These are phyloP conservation scores for Fraxinus greggii DNA, from an alignment of 305 asterid species.

Conservation along the genomic window DNA sequence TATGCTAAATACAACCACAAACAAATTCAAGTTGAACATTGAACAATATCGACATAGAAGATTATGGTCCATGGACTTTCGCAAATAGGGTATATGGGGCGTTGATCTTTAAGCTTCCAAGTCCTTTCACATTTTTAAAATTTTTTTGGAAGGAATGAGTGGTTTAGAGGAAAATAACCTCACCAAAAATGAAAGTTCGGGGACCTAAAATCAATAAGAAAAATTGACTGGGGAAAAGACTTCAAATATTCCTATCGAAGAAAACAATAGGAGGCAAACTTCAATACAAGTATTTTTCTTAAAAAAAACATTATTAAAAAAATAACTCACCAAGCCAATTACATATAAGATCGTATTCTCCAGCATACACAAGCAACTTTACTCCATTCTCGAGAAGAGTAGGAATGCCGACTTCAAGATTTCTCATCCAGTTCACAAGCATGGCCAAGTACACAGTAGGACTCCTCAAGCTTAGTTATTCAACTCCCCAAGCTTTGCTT, in stretches of 20 bases:
- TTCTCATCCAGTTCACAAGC: constrained; percentile 97
- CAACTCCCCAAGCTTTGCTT: too few species aligned
- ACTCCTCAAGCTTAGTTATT: too few species aligned
- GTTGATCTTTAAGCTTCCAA: background rate
- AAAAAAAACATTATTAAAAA: background rate
- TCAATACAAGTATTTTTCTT: background rate
- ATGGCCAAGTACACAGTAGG: constrained; percentile 77
- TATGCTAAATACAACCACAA: background rate
- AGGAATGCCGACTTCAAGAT: constrained; percentile 92
- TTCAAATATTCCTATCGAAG: background rate
- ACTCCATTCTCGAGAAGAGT: constrained; percentile 84
- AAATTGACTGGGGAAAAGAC: background rate
- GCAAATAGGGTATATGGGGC: background rate
- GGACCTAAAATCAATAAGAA: background rate
- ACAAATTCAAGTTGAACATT: background rate
- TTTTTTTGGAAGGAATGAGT: background rate
- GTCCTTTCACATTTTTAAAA: background rate
- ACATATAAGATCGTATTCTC: constrained; percentile 96
- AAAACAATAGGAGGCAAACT: background rate
- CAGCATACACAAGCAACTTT: constrained; percentile 82
- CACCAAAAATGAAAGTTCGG: background rate
- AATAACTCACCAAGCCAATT: constrained; percentile 84
- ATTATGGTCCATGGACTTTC: background rate
- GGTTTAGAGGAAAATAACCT: background rate
- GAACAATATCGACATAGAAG: background rate